Percentiles rank a stretch among this genome's conserved stretches.
Conservation (phyloP, 768 basidiomycete species). For the Daedaleopsis nitida region DNA sequence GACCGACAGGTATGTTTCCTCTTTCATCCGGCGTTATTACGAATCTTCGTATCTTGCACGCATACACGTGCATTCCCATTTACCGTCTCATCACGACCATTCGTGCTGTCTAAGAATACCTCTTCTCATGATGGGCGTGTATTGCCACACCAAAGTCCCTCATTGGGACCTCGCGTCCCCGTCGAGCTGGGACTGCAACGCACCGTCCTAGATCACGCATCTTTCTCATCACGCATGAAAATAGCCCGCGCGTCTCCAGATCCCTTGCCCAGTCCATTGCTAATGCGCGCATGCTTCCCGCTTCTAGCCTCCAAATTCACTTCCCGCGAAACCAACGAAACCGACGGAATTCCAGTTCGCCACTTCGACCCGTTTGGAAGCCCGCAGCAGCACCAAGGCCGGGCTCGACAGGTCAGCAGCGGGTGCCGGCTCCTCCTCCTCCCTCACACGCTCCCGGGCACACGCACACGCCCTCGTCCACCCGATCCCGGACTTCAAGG, state of each 20-base stretch:
- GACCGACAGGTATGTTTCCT: constrained; percentile 19
- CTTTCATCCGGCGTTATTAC: constrained; percentile 3
- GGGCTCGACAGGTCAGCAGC: constrained; percentile 32
- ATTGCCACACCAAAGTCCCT: not conserved
- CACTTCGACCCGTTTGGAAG: constrained; percentile 49
- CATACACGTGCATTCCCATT: not conserved
- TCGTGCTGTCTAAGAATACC: too few relatives aligned
- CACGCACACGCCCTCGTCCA: constrained; percentile 21
- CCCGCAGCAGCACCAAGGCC: constrained; percentile 37
- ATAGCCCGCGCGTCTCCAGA: constrained; percentile 9
- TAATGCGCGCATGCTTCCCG: not conserved
- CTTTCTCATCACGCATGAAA: constrained; percentile 4
- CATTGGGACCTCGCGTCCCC: not conserved
- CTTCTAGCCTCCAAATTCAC: constrained; percentile 20
- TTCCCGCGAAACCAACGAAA: constrained; percentile 31
- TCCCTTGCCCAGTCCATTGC: constrained; percentile 1
- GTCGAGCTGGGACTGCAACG: not conserved
- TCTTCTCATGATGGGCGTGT: constrained; percentile 12
- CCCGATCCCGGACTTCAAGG: constrained; percentile 55
- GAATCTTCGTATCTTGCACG: not conserved
- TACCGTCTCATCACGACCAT: not conserved
- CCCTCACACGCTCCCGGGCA: constrained; percentile 20
- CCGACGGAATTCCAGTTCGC: constrained; percentile 57
- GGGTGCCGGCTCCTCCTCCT: not conserved
- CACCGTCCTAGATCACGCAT: not conserved